A percentile compares a stretch with the other conserved stretches of the same genome.
Conservation (phyloP, 1,139 yeast species). For the Debaryomyces robertsiae region DNA sequence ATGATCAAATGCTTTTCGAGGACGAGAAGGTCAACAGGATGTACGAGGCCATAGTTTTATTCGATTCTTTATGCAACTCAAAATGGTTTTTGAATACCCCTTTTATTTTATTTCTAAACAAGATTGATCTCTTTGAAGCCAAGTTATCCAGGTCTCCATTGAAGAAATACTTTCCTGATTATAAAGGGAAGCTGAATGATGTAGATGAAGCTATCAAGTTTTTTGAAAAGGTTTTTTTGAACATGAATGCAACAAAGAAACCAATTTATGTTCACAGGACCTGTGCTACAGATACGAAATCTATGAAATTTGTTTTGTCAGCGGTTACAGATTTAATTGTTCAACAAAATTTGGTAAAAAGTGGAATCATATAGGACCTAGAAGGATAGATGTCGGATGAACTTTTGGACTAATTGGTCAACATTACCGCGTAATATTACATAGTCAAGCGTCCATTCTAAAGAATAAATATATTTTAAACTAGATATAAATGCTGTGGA, state of each 20-base stretch:
- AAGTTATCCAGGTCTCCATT: slow-evolving; percentile 70
- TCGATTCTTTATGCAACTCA: slow-evolving; percentile 84
- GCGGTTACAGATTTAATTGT: slow-evolving; percentile 93
- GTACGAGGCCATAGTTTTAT: slow-evolving; percentile 85
- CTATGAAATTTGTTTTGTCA: slow-evolving; percentile 85
- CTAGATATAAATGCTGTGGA: slow-evolving; percentile 15
- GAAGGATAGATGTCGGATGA: background rate
- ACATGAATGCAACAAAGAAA: slow-evolving; percentile 64
- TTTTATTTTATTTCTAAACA: slow-evolving; percentile 84
- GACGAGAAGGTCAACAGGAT: slow-evolving; percentile 87
- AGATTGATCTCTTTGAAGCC: slow-evolving; percentile 76
- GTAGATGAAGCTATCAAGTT: slow-evolving; percentile 66
- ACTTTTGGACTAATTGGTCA: background rate
- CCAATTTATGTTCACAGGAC: slow-evolving; percentile 90
- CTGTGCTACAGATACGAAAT: slow-evolving; percentile 90
- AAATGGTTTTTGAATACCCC: slow-evolving; percentile 86
- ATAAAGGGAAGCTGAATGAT: slow-evolving; percentile 60
- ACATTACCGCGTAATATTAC: slow-evolving; percentile 5
- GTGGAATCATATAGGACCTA: slow-evolving; percentile 67
- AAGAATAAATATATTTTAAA: slow-evolving; percentile 13
- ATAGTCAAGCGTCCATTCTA: slow-evolving; percentile 5
- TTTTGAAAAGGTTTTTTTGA: slow-evolving; percentile 65
- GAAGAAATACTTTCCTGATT: slow-evolving; percentile 72
- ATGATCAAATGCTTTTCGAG: slow-evolving; percentile 89
- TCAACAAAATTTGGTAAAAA: slow-evolving; percentile 76